Evolutionary conservation across 352 stramenopile species (phyloP), one percentile per base, ranked within the genome.

Genomic region (Phytophthora sojae): DNA sequence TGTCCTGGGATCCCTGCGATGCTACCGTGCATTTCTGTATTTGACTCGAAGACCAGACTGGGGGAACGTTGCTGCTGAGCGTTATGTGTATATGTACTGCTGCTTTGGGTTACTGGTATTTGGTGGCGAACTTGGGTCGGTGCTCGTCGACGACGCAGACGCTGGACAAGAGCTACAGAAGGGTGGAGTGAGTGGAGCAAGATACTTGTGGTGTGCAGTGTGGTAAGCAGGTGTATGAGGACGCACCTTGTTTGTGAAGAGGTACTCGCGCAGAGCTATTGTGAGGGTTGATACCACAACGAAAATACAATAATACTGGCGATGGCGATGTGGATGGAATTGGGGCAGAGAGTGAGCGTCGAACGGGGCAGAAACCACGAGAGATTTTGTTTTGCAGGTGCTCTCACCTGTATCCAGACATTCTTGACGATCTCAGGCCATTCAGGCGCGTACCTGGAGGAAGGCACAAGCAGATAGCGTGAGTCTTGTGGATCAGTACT

Each of bases 391-490:
- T 39, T n/a, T 12, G 15, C n/a, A 23, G 14, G 45, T 29, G n/a
- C 7, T 17, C 54, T 55, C 47, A 92, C 85, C 76, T 93, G 85
- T 39, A 91, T 89, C 85, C 85, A 93, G 60, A 80, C 85, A 2
- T 73, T 77, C 57, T 93, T 93, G 15, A 88, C 52, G 1, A 90
- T 74, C 42, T 93, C 85, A 1, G 77, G 63, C 85, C 85, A 93
- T 32, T 76, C 75, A 7, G 83, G 76, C 19, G 71, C 73, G 58
- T 93, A 93, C 14, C 85, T 91, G 52, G 0, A 64, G 37, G 3
- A 55, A 68, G n/a, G 3, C 3, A 54, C 25, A 35, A 39, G 32
- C 32, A 39, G 8, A 11, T 39, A 39, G 32, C 42, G 59, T 15
- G 19, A 51, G 6, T 21, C 19, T 47, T 8, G 1, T 19, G 12